These are phyloP conservation scores for Microglena sp. DNA, from an alignment of 139 green algal species.

Conservation along the genomic window DNA sequence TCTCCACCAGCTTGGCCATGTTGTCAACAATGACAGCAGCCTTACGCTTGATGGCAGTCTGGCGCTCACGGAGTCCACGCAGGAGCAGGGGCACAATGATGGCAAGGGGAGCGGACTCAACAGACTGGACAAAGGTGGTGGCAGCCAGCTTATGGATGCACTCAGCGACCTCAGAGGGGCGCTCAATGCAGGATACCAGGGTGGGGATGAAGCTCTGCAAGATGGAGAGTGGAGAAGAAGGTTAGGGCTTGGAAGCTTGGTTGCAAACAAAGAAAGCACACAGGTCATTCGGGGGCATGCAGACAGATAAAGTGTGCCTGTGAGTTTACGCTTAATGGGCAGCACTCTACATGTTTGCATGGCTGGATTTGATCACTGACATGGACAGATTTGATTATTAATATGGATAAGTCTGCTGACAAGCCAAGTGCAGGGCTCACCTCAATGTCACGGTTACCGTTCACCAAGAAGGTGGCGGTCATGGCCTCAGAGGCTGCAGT, in stretches of 20 bases:
- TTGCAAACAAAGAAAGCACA: neutral
- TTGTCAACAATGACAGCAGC: conserved; percentile 79
- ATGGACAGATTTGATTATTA: neutral
- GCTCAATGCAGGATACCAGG: conserved; percentile 69
- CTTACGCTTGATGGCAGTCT: conserved; percentile 84
- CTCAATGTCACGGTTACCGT: conserved; percentile 70
- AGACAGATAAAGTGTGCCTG: too few relatives aligned
- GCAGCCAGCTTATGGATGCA: conserved; percentile 84
- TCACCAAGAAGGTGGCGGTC: conserved; percentile 29
- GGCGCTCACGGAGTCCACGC: conserved; percentile 73
- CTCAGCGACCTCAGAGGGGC: conserved; percentile 58
- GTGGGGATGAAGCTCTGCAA: conserved; percentile 66
- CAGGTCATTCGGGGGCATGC: neutral
- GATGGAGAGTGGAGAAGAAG: neutral
- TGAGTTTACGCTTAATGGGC: too few relatives aligned
- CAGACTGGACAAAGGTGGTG: conserved; percentile 83
- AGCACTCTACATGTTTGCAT: too few relatives aligned
- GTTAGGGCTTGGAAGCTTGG: neutral
- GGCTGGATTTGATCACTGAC: neutral
- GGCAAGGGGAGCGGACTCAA: conserved; percentile 68
- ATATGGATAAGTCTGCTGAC: neutral
- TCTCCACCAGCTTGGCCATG: conserved; percentile 90
- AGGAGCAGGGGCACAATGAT: conserved; percentile 84
- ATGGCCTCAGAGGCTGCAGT: conserved; percentile 28
- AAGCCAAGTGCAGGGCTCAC: neutral